Base-by-base conservation (phyloP, 2,329 filamentous ascomycete species). In the Fusarium circinatum region DNA sequence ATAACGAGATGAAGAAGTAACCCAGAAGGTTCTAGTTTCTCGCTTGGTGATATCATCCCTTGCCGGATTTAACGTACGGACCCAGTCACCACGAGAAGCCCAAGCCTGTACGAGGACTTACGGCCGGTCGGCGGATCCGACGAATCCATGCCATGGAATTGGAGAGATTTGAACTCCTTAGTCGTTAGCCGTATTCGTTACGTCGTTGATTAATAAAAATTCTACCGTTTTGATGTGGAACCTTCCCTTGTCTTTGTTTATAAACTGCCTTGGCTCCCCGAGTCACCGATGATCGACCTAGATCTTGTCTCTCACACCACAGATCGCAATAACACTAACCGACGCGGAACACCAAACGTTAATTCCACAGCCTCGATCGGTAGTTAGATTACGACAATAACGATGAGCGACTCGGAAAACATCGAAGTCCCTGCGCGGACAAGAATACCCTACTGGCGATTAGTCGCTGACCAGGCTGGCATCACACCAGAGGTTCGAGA, bases 361-460 rank as follows among this genome's bases (percentile, higher is more conserved):
- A 49, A 58, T 61, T 45, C 45, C 22, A 57, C 32, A 68, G 34
- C 24, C 34, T 41, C 51, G 51, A 55, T 63, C 56, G 47, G 52
- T 56, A 39, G 20, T 55, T 30, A 55, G 26, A 41, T n/a, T 55
- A 47, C 65, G 36, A 51, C 20, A 22, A 62, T 15, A 41, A 34
- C 51, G 52, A 74, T 74, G 71, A 63, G 56, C 69, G 71, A 75
- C 15, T 24, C 61, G 38, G 68, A 74, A 24, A 63, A 58, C 24
- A 68, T 74, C 41, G 71, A 74, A 49, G 58, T 47, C 59, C 71
- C 71, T 26, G 71, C 68, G 36, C 63, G 60, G 71, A 57, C 56
- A 15, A 68, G 44, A 47, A 74, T 74, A 22, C 71, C 71, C 17
- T 74, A 74, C 52, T 75, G 71, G 71, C 71, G 71, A 26, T 56